A percentile compares a stretch with the other conserved stretches of the same genome.
These are phyloP conservation scores for Talaromyces ruber DNA, from an alignment of 495 filamentous ascomycete genomes.

Conservation along the genomic window DNA sequence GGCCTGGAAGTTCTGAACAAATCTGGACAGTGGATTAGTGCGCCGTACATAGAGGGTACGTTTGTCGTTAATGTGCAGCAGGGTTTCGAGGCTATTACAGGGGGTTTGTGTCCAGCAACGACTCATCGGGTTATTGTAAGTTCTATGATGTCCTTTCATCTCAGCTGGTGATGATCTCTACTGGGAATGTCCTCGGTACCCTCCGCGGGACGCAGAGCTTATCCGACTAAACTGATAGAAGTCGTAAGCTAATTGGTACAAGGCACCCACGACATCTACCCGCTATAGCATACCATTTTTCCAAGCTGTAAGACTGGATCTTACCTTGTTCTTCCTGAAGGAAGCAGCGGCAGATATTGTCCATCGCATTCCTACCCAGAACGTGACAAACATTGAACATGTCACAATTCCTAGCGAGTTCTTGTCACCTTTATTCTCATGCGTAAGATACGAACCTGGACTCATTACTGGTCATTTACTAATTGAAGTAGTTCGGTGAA, in stretches of 20 bases:
- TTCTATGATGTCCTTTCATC: neutral
- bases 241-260: slow-evolving; percentile 11
- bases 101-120: slow-evolving; percentile 80
- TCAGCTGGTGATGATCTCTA: neutral
- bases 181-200: neutral
- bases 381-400: slow-evolving; percentile 27
- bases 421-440: slow-evolving; percentile 30
- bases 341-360: slow-evolving; percentile 31
- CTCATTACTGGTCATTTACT: neutral
- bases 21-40: slow-evolving; percentile 67
- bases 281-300: slow-evolving; percentile 91
- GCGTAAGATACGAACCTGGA: slow-evolving; percentile 17
- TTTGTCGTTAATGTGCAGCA: slow-evolving; percentile 88
- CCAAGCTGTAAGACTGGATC: slow-evolving; percentile 80
- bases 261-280: slow-evolving; percentile 38
- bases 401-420: slow-evolving; percentile 38
- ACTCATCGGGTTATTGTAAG: slow-evolving; percentile 67
- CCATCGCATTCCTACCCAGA: slow-evolving; percentile 21
- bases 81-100: slow-evolving; percentile 82
- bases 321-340: slow-evolving; percentile 55
- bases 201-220: neutral
- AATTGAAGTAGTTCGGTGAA: slow-evolving; percentile 44
- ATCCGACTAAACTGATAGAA: neutral
- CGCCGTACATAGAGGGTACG: slow-evolving; percentile 39
- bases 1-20: slow-evolving; percentile 89